Percentiles rank a stretch among this genome's conserved stretches.
Conservation (phyloP, 164 flowering plant genomes). For the Dillenia turbinata region DNA sequence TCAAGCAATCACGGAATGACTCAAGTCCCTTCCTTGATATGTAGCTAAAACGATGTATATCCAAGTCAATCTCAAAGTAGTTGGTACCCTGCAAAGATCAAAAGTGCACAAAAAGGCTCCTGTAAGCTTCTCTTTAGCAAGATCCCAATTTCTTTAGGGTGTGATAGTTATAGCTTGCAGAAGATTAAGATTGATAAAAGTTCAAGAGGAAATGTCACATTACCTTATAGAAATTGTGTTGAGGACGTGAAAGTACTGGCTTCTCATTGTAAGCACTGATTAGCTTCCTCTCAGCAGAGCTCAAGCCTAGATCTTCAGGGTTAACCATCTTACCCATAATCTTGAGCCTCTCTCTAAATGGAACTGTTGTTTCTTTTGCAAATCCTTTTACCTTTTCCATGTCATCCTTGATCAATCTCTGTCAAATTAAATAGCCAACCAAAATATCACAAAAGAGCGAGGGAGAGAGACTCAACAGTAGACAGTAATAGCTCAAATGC, state of each 20-base stretch:
- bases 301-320: slow-evolving; percentile 78
- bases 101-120: not conserved
- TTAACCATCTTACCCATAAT: slow-evolving; percentile 80
- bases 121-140: not conserved
- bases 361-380: slow-evolving; percentile 58
- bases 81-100: slow-evolving; percentile 60
- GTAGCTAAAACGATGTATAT: slow-evolving; percentile 94
- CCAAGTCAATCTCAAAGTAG: slow-evolving; percentile 95
- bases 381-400: slow-evolving; percentile 88
- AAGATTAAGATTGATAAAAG: not conserved
- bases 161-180: no score
- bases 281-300: slow-evolving; percentile 82
- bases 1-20: slow-evolving; percentile 75
- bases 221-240: slow-evolving; percentile 85
- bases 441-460: not conserved
- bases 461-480: not conserved
- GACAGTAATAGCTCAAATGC: not conserved
- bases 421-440: slow-evolving; percentile 7
- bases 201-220: not conserved
- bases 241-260: slow-evolving; percentile 99
- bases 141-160: no score
- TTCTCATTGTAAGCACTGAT: slow-evolving; percentile 83
- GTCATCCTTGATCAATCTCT: slow-evolving; percentile 89
- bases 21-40: slow-evolving; percentile 95
- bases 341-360: slow-evolving; percentile 91